Evolutionary conservation across 2,329 filamentous ascomycete genomes (phyloP).

Genomic region (Xylariaceae sp.): DNA sequence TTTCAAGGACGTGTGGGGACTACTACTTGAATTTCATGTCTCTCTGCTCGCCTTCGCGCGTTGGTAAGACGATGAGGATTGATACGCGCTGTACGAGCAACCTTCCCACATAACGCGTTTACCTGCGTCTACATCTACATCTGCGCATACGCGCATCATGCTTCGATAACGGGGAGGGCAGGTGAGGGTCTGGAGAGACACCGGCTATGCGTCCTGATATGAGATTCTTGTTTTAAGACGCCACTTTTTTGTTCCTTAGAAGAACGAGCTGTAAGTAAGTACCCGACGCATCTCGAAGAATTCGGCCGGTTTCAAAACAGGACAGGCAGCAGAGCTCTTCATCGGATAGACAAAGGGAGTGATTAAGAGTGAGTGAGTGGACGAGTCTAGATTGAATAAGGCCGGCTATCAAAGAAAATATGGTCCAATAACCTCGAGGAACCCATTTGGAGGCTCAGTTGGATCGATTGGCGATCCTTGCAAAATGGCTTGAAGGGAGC

Average conservation of each 20-base stretch:
- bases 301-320: conserved; percentile 10
- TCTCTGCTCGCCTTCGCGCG: not conserved
- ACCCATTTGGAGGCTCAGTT: not conserved
- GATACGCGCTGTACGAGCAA: not conserved
- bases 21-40: too few species aligned
- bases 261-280: conserved; percentile 15
- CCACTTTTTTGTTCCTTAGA: not conserved
- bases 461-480: not conserved
- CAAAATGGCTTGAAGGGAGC: conserved; percentile 10
- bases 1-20: not conserved
- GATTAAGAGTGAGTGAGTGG: not conserved
- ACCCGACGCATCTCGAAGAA: conserved; percentile 26
- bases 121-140: conserved; percentile 21
- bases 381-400: conserved; percentile 13
- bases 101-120: conserved; percentile 1
- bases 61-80: not conserved
- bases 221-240: not conserved
- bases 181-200: conserved; percentile 2
- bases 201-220: conserved; percentile 13
- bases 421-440: conserved; percentile 16
- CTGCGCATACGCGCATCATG: conserved; percentile 8
- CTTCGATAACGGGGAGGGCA: conserved; percentile 2
- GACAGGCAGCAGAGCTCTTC: not conserved
- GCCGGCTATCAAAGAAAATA: conserved; percentile 9
- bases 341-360: not conserved